Base-by-base conservation (phyloP, 1,284 basidiomycete species). In the Lignosus rhinocerotis region DNA sequence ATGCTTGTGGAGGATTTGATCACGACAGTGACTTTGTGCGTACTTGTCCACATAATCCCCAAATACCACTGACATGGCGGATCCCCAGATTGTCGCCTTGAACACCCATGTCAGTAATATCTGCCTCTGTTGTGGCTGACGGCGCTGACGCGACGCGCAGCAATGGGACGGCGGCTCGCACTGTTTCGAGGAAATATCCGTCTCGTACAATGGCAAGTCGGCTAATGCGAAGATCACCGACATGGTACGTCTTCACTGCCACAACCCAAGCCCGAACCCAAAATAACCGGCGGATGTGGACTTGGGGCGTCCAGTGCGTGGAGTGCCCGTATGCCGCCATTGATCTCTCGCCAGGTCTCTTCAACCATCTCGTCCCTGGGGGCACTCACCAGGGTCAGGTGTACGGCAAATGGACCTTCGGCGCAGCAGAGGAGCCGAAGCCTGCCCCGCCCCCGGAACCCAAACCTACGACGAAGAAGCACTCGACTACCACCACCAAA, bases 271-370 rank as follows among this genome's bases (percentile, higher is more conserved):
- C 39, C 19, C 36, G 16, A 30, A 7, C 36, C 49, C n/a, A 16
- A 34, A 30, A 31, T 38, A 38, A 33, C 21, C 19, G 25, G 17
- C 34, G 45, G 45, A 45, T 11, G 9, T 30, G 7, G 11, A 11
- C 46, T 48, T 32, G 46, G n/a, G n/a, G 31, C 34, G 17, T 45
- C 32, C 53, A 90, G 83, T 93, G 91, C 72, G 80, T 80, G 54
- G 85, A 81, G 19, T 94, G 92, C 70, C 84, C 85, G 1, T 81
- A 71, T 44, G 86, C 81, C 21, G 91, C 82, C 36, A 83, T 97
- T 59, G 94, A 97, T 77, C 78, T 96, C 64, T 90, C 90, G 17
- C 72, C 74, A 11, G 80, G 86, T 51, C 83, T 97, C 48, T 96
- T 97, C 77, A 55, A 69, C 6, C 81, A 73, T 74, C 88, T 90